Evolutionary conservation across 805 yeast genomes (phyloP).

Genomic region (Wickerhamiella dianesei): DNA sequence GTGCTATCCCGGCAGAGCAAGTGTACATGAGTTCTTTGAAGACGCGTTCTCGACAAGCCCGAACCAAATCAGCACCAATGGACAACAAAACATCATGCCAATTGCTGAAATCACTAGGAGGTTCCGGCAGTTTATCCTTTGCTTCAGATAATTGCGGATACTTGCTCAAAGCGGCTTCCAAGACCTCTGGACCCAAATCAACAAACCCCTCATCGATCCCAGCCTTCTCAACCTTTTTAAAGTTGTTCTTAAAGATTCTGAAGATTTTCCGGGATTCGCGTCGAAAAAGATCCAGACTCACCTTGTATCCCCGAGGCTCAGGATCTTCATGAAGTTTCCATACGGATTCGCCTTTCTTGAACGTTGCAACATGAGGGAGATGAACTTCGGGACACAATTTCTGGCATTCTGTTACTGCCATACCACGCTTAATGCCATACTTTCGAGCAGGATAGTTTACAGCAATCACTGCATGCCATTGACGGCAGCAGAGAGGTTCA

Average conservation of each 20-base stretch:
- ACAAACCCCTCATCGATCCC: conserved; percentile 89
- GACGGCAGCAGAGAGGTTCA: conserved; percentile 87
- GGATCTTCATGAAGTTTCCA: conserved; percentile 59
- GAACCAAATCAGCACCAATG: conserved; percentile 50
- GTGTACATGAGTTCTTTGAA: conserved; percentile 53
- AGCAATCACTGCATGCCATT: conserved; percentile 84
- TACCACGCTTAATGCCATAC: conserved; percentile 71
- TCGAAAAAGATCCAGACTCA: conserved; percentile 81
- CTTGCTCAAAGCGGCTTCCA: conserved; percentile 28
- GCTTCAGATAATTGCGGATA: conserved; percentile 35
- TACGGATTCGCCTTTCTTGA: conserved; percentile 66
- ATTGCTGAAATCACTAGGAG: conserved; percentile 25
- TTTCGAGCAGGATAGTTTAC: conserved; percentile 70
- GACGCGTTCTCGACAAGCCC: conserved; percentile 41
- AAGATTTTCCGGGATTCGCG: conserved; percentile 73
- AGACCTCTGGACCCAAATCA: conserved; percentile 62
- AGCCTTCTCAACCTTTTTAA: conserved; percentile 75
- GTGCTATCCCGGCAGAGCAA: conserved; percentile 78
- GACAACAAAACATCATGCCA: conserved; percentile 75
- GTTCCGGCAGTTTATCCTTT: conserved; percentile 7
- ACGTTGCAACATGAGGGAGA: conserved; percentile 87
- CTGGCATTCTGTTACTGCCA: conserved; percentile 50
- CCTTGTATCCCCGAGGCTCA: conserved; percentile 57
- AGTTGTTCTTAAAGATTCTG: conserved; percentile 43
- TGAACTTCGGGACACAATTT: conserved; percentile 63